A percentile compares a stretch with the other conserved stretches of the same genome.
Evolutionary conservation across 2,329 filamentous ascomycete genomes (phyloP).

Genomic region (Coniochaeta sp.): DNA sequence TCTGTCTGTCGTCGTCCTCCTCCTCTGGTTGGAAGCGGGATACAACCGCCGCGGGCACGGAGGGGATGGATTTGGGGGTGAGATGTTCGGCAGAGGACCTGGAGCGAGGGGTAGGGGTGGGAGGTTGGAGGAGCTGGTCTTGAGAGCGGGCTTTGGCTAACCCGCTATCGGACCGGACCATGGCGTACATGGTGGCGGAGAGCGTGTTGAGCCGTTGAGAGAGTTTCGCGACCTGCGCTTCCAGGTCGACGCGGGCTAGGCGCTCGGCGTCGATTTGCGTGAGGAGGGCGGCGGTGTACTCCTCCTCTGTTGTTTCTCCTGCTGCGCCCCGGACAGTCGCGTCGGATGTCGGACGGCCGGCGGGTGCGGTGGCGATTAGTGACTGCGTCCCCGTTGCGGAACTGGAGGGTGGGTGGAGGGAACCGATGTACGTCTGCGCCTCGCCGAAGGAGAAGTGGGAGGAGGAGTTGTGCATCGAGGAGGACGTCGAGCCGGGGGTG

Average conservation of each 20-base stretch:
- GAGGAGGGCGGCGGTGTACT: constrained; percentile 43
- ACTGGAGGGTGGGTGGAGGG: constrained; percentile 28
- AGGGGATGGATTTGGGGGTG: constrained; percentile 3
- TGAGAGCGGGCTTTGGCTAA: constrained; percentile 24
- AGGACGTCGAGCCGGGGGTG: no score
- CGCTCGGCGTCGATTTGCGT: constrained; percentile 51
- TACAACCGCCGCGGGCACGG: no score
- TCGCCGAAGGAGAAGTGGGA: constrained; percentile 39
- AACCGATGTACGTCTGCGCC: constrained; percentile 35
- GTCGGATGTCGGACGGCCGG: constrained; percentile 30
- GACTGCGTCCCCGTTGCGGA: constrained; percentile 20
- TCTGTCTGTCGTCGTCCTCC: constrained; percentile 31
- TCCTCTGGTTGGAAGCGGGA: constrained; percentile 25
- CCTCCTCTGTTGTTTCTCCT: constrained; percentile 17
- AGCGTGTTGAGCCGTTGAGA: constrained; percentile 41
- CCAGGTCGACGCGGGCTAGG: constrained; percentile 45
- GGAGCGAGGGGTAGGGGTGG: neutral
- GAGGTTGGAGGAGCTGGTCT: constrained; percentile 15
- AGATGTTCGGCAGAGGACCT: constrained; percentile 12
- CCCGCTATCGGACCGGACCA: constrained; percentile 22
- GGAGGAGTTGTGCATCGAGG: neutral
- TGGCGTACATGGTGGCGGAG: constrained; percentile 31
- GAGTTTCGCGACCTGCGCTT: constrained; percentile 48
- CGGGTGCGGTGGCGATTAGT: constrained; percentile 13
- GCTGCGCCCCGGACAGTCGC: constrained; percentile 41